Conservation (phyloP, 2,329 filamentous ascomycete genomes). For the Cladophialophora exuberans region DNA sequence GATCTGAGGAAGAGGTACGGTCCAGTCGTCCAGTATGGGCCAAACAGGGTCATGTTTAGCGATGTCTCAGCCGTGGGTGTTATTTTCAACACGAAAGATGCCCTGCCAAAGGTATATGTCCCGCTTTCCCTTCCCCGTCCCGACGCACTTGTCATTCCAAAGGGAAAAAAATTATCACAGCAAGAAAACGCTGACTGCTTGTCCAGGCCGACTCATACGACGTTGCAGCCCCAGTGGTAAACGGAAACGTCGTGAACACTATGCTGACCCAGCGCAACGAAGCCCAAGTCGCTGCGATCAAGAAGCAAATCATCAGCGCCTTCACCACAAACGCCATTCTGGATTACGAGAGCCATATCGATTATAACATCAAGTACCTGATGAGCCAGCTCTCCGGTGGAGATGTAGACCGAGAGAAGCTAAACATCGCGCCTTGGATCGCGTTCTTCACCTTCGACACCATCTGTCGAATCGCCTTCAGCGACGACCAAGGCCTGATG, state of each 20-base stretch:
- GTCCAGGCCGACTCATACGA: conserved; percentile 18
- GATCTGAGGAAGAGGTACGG: conserved; percentile 19
- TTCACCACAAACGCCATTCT: conserved; percentile 71
- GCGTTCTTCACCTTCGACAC: conserved; percentile 19
- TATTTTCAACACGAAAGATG: conserved; percentile 19
- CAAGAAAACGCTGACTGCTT: too few species aligned
- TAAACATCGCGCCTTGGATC: conserved; percentile 12
- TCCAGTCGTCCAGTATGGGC: conserved; percentile 21
- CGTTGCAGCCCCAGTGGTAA: conserved; percentile 4
- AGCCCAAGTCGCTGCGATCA: conserved; percentile 54
- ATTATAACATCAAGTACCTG: conserved; percentile 41
- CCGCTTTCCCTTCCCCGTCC: background rate
- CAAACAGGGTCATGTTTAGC: conserved; percentile 21
- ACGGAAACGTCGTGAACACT: conserved; percentile 16
- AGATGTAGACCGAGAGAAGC: background rate
- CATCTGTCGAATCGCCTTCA: conserved; percentile 20
- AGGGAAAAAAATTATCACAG: too few species aligned
- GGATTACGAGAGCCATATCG: conserved; percentile 82
- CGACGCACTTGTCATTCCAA: too few species aligned
- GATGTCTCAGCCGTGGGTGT: conserved; percentile 13
- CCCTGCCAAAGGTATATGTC: conserved; percentile 15
- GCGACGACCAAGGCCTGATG: conserved; percentile 13
- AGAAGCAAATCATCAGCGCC: conserved; percentile 74
- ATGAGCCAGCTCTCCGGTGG: background rate
- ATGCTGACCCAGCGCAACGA: conserved; percentile 12